A percentile compares a stretch with the other conserved stretches of the same genome.
Conservation (phyloP, 2,329 filamentous ascomycete species). For the Penicillium italicum region DNA sequence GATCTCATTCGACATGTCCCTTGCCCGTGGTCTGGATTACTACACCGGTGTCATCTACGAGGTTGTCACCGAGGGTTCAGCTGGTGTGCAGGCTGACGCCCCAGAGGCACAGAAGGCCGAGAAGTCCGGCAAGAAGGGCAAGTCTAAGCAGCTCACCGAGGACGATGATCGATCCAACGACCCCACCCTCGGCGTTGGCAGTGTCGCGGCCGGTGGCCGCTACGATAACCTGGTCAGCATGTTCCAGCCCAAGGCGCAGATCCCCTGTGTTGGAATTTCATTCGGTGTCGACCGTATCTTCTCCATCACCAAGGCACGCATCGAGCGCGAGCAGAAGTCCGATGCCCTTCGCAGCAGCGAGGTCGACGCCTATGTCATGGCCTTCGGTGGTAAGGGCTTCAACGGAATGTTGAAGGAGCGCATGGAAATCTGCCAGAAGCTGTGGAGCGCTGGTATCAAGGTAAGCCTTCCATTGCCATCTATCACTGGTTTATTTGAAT, state of each 20-base stretch:
- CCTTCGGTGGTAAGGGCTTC: conserved; percentile 83
- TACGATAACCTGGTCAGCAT: conserved; percentile 94
- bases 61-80: conserved; percentile 77
- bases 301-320: conserved; percentile 77
- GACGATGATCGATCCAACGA: conserved; percentile 72
- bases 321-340: conserved; percentile 58
- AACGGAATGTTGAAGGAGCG: conserved; percentile 76
- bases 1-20: conserved; percentile 83
- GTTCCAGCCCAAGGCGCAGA: conserved; percentile 80
- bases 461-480: conserved; percentile 37
- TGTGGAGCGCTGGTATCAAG: conserved; percentile 89
- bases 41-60: conserved; percentile 91
- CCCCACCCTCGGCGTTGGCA: conserved; percentile 78
- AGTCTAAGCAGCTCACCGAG: conserved; percentile 52
- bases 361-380: conserved; percentile 92
- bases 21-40: conserved; percentile 89
- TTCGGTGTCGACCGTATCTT: conserved; percentile 97
- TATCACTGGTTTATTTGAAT: not conserved
- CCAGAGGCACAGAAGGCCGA: conserved; percentile 34
- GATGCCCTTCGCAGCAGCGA: conserved; percentile 63
- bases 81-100: conserved; percentile 45
- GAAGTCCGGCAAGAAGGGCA: conserved; percentile 44
- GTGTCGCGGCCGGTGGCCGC: conserved; percentile 81
- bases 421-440: conserved; percentile 69
- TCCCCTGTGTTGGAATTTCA: conserved; percentile 87